phyloP scores from a whole-genome alignment of 176 grass and related monocot genomes.

The Puya raimondii region DNA sequence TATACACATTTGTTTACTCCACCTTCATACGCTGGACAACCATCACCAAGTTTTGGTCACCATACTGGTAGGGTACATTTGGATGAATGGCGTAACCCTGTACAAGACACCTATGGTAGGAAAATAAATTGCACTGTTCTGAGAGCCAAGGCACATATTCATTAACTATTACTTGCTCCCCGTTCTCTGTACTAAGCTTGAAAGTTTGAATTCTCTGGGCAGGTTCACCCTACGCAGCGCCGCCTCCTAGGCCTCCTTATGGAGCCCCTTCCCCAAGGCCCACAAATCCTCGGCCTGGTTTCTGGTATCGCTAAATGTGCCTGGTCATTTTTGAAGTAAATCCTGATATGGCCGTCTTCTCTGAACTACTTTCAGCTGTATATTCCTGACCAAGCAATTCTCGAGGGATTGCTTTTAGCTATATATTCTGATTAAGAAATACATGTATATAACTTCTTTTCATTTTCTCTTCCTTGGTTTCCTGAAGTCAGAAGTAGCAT shows the following conservation, averaged over 20 bases:
- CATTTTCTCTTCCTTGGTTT: no score
- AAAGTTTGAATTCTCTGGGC: not conserved
- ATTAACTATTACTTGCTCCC: not conserved
- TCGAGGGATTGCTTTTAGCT: no score
- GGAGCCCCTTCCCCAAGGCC: constrained; percentile 16
- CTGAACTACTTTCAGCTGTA: not conserved
- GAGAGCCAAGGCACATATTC: not conserved
- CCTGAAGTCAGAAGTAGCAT: no score
- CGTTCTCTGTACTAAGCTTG: not conserved
- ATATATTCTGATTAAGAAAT: no score
- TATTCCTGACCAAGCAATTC: not conserved
- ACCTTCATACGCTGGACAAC: constrained; percentile 9
- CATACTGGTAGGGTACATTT: constrained; percentile 8
- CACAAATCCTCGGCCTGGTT: not conserved
- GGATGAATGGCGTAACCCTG: constrained; percentile 13
- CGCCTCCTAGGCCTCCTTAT: constrained; percentile 2
- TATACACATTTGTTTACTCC: constrained; percentile 18
- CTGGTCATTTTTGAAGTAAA: not conserved
- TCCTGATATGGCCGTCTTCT: not conserved
- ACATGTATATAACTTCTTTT: no score
- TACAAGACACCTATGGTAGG: constrained; percentile 28
- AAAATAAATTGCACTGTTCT: not conserved
- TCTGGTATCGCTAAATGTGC: constrained; percentile 16
- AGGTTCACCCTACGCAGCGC: constrained; percentile 12
- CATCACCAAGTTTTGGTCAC: not conserved